These are phyloP conservation scores for Sarcomyxa edulis DNA, from an alignment of 768 basidiomycete genomes.

Conservation along the genomic window DNA sequence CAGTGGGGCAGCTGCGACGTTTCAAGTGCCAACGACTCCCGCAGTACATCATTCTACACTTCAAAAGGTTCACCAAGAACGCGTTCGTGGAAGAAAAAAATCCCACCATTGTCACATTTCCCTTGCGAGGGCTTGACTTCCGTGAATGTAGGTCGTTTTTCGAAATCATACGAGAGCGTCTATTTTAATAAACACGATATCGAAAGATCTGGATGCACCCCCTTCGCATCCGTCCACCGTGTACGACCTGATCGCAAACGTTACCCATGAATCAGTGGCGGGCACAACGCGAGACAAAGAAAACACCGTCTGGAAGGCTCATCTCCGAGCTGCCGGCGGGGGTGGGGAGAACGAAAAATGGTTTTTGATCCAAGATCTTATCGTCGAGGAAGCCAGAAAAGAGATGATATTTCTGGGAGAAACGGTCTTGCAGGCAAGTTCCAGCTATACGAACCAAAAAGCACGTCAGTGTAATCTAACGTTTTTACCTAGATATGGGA, in stretches of 20 bases:
- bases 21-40: constrained; percentile 90
- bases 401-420: constrained; percentile 99
- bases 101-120: constrained; percentile 97
- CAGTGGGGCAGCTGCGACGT: constrained; percentile 73
- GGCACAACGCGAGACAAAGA: constrained; percentile 94
- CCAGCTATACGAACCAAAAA: too few relatives aligned
- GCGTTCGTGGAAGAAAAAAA: constrained; percentile 98
- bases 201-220: constrained; percentile 73
- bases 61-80: constrained; percentile 96
- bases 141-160: constrained; percentile 66
- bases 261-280: constrained; percentile 91
- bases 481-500: constrained; percentile 53
- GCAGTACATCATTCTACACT: constrained; percentile 89
- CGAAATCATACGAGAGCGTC: constrained; percentile 15
- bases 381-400: constrained; percentile 92
- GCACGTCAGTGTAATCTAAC: too few relatives aligned
- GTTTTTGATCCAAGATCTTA: constrained; percentile 95
- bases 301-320: constrained; percentile 89
- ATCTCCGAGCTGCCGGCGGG: constrained; percentile 70
- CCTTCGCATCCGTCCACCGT: constrained; percentile 54
- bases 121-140: constrained; percentile 89
- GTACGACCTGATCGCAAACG: constrained; percentile 95
- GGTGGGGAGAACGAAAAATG: constrained; percentile 87
- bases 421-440: constrained; percentile 83
- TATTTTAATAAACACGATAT: constrained; percentile 13